Conservation (phyloP, 176 grass and related monocot genomes). For the Cenchrus fungigraminus region DNA sequence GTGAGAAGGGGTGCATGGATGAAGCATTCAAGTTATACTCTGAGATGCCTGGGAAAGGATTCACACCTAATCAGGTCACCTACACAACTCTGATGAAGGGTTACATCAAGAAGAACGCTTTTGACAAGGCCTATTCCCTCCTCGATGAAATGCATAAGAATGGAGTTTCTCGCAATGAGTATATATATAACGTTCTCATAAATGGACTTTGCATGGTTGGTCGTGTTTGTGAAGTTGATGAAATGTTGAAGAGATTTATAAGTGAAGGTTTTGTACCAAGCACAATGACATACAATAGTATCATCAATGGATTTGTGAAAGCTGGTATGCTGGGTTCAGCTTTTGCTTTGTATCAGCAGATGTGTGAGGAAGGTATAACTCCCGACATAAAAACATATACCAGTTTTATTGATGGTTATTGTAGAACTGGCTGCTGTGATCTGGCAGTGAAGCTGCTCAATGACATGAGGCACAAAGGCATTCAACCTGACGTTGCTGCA, state of each 20-base stretch:
- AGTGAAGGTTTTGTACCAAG: slow-evolving; percentile 80
- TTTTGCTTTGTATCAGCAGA: slow-evolving; percentile 59
- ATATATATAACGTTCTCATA: slow-evolving; percentile 72
- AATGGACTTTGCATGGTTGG: slow-evolving; percentile 62
- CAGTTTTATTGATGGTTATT: slow-evolving; percentile 82
- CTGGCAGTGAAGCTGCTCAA: slow-evolving; percentile 82
- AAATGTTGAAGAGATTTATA: slow-evolving; percentile 73
- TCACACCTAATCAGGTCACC: slow-evolving; percentile 72
- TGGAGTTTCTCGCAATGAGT: slow-evolving; percentile 68
- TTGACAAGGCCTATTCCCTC: slow-evolving; percentile 56
- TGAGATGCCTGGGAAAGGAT: slow-evolving; percentile 63
- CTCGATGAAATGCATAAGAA: slow-evolving; percentile 64
- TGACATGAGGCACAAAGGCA: slow-evolving; percentile 55
- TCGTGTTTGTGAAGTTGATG: slow-evolving; percentile 58
- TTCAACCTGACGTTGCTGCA: slow-evolving; percentile 54
- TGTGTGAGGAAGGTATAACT: slow-evolving; percentile 59
- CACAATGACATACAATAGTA: slow-evolving; percentile 79
- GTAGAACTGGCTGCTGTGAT: slow-evolving; percentile 63
- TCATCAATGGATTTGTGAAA: slow-evolving; percentile 77
- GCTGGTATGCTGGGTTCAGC: slow-evolving; percentile 60
- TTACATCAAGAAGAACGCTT: slow-evolving; percentile 55
- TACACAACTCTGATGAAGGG: slow-evolving; percentile 75
- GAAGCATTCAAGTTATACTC: slow-evolving; percentile 61
- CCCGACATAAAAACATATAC: slow-evolving; percentile 79
- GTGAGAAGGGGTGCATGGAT: slow-evolving; percentile 68